phyloP scores from a whole-genome alignment of 306 rosid genomes.

The Sechiopsis laciniata region DNA sequence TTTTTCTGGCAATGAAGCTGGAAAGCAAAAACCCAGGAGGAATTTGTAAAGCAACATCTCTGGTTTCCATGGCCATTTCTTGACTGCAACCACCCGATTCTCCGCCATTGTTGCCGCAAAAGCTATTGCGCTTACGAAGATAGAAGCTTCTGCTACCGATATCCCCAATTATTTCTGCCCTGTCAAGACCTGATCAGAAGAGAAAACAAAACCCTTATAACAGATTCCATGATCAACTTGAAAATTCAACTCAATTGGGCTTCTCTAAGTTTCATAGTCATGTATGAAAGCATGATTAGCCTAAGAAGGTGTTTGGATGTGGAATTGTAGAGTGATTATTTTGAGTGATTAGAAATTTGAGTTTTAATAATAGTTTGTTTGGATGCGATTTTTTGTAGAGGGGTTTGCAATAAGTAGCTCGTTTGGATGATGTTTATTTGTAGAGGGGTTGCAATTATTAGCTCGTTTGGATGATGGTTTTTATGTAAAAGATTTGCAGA shows the following conservation, averaged over 20 bases:
- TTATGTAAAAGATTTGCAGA: no score
- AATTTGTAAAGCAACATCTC: conserved; percentile 19
- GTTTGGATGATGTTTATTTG: no score
- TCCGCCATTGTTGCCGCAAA: conserved; percentile 12
- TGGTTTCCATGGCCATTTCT: conserved; percentile 23
- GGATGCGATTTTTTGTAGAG: no score
- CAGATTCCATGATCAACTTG: background rate
- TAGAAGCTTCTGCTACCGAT: conserved; percentile 74
- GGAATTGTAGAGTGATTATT: no score
- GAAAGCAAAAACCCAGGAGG: conserved; percentile 36
- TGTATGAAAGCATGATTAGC: no score
- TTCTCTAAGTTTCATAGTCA: no score
- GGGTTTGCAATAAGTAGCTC: no score
- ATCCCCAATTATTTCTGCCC: conserved; percentile 57
- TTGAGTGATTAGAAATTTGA: no score
- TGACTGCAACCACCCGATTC: conserved; percentile 28
- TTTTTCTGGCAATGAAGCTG: conserved; percentile 32
- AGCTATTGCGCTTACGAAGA: conserved; percentile 40
- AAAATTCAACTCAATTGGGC: background rate
- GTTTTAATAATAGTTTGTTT: no score
- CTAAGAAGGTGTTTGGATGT: no score
- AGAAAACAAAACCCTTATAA: background rate
- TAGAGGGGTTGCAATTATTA: no score
- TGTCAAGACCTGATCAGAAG: conserved; percentile 57
- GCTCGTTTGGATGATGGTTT: no score